Conservation (phyloP, 257 asterid genomes). For the Solanum pimpinellifolium region DNA sequence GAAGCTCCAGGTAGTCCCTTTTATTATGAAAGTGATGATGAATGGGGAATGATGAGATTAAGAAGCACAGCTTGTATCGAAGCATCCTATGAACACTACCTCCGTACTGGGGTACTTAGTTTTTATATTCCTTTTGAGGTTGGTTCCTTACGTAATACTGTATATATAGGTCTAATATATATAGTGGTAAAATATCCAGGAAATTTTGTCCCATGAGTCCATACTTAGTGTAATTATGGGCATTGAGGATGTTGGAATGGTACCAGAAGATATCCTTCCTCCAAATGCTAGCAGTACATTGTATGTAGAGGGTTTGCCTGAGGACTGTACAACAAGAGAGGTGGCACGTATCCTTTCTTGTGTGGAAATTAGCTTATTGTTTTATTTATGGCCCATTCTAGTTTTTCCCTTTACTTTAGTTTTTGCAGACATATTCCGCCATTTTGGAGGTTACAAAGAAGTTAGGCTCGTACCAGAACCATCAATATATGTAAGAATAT, state of each 20-base stretch:
- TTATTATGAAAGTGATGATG: constrained; percentile 42
- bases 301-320: constrained; percentile 39
- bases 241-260: constrained; percentile 28
- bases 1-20: constrained; percentile 48
- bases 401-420: constrained; percentile 35
- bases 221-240: constrained; percentile 10
- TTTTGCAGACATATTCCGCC: constrained; percentile 67
- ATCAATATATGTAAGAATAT: constrained; percentile 49
- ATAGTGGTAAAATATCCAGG: constrained; percentile 18
- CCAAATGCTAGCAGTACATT: constrained; percentile 77
- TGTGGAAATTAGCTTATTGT: not conserved
- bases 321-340: constrained; percentile 64
- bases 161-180: not conserved
- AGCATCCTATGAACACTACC: constrained; percentile 73
- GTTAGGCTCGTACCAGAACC: constrained; percentile 63
- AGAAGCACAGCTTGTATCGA: constrained; percentile 58
- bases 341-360: constrained; percentile 77
- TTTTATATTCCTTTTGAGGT: not conserved
- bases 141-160: not conserved
- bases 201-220: constrained; percentile 44
- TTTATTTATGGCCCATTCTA: not conserved
- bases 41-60: constrained; percentile 41
- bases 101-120: constrained; percentile 42
- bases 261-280: constrained; percentile 61
- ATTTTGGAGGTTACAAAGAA: constrained; percentile 72